Percentiles rank a stretch among this genome's conserved stretches.
Conservation (phyloP, 331 rosid genomes). For the Telfairia occidentalis region DNA sequence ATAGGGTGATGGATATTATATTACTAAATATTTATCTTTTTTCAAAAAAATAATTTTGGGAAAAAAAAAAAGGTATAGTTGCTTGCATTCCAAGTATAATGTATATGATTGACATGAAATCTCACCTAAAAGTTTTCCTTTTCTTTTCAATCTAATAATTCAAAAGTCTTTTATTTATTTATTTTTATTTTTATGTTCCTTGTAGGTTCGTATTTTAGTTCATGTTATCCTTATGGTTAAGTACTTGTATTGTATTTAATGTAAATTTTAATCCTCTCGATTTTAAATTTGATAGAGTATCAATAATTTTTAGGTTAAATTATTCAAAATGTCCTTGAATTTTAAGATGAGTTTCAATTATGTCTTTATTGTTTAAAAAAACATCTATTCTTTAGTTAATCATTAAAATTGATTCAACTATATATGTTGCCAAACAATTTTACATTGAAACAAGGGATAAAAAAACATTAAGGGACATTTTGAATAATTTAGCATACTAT, state of each 20-base stretch:
- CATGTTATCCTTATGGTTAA: neutral
- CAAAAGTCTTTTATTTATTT: neutral
- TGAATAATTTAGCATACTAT: too few relatives aligned
- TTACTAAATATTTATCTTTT: neutral
- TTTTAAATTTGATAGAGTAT: neutral
- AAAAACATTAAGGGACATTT: too few relatives aligned
- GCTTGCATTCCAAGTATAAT: neutral
- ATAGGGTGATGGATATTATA: neutral
- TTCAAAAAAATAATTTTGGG: neutral
- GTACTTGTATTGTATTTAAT: too few relatives aligned
- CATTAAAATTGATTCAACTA: too few relatives aligned
- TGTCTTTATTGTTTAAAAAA: too few relatives aligned
- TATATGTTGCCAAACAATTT: too few relatives aligned
- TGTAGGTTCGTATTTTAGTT: neutral
- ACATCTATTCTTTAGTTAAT: too few relatives aligned
- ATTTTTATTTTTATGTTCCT: neutral
- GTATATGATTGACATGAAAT: slow-evolving; percentile 2
- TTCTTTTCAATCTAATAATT: neutral
- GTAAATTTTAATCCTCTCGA: neutral
- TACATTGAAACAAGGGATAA: too few relatives aligned
- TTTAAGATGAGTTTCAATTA: too few relatives aligned
- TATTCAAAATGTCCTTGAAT: too few relatives aligned
- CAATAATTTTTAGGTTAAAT: too few relatives aligned
- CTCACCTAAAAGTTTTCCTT: neutral
- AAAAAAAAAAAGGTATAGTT: neutral